Percentiles rank a stretch among this genome's conserved stretches.
Evolutionary conservation across 2,329 filamentous ascomycete genomes (phyloP).

Genomic region (Seiridium unicorne): DNA sequence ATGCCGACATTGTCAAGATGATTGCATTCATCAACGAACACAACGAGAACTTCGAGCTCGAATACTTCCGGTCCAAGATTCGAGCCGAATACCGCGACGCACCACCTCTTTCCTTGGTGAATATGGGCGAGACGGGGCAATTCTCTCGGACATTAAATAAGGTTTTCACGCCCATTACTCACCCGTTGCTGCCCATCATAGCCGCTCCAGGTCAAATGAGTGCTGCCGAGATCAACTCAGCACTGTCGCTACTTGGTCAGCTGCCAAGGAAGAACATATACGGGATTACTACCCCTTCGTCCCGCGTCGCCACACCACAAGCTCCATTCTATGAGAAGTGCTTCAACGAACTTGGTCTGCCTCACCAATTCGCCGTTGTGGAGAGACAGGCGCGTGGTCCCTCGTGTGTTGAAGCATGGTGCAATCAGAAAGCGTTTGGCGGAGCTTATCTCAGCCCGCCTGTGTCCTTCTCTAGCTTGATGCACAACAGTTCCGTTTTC

Average conservation of each 20-base stretch:
- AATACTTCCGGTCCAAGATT: conserved; percentile 81
- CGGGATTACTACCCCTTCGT: conserved; percentile 70
- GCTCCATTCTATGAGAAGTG: conserved; percentile 86
- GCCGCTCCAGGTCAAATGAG: conserved; percentile 84
- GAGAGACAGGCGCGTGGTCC: conserved; percentile 67
- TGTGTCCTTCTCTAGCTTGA: conserved; percentile 58
- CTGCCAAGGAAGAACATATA: conserved; percentile 79
- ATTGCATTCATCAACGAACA: conserved; percentile 79
- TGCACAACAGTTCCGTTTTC: conserved; percentile 54
- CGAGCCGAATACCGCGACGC: conserved; percentile 65
- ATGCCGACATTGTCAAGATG: conserved; percentile 89
- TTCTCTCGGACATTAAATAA: conserved; percentile 81
- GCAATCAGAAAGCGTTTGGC: conserved; percentile 73
- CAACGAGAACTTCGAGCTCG: conserved; percentile 86
- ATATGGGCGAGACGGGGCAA: conserved; percentile 85
- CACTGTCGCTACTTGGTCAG: conserved; percentile 75
- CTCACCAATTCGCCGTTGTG: conserved; percentile 74
- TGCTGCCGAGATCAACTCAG: conserved; percentile 80
- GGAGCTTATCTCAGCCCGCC: conserved; percentile 80
- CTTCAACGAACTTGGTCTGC: conserved; percentile 80
- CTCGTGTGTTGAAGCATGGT: conserved; percentile 67
- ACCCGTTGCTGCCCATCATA: conserved; percentile 79
- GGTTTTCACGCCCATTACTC: conserved; percentile 84
- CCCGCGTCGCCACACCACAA: conserved; percentile 63
- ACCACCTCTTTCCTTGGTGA: conserved; percentile 78